Base-by-base conservation (phyloP, 2,329 filamentous ascomycete species). In the Apiospora hydei region DNA sequence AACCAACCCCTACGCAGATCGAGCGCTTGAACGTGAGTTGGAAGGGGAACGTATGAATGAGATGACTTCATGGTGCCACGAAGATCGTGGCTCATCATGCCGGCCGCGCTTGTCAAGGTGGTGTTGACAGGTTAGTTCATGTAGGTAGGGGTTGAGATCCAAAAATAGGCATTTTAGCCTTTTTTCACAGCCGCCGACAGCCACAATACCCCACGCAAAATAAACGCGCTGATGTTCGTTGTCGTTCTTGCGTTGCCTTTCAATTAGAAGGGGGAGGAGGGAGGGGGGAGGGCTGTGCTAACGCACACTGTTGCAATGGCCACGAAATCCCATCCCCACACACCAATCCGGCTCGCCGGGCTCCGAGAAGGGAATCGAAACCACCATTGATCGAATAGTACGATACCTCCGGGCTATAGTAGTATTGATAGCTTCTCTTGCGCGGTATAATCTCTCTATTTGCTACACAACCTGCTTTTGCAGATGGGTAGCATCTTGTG, bases 371-470 rank as follows among this genome's bases (percentile, higher is more conserved):
- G 51, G 26, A 8, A 41, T 64, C 57, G 53, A 64, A 64, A 64
- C 57, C 57, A 41, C 34, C 34, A 64, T 64, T 64, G 57, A 64
- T 64, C 8, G 57, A 64, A 64, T 64, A 64, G 57, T 34, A 61
- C 16, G 18, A 38, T 4, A 21, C 30, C 16, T 38, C 53, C 18
- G 21, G 34, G 30, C 57, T 64, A 64, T 64, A 64, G 57, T 64
- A 41, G 57, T 41, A 64, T 41, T 24, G 21, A n/a, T 10, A 11
- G 30, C 51, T 34, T 34, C 51, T 57, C 14, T 57, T 57, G 26
- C 51, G 26, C 21, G 26, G 51, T 57, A 24, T 18, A 34, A 4
- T 57, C 13, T 18, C 1, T 57, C 26, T 57, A 57, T 57, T 34
- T 18, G 30, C 53, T 61, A 38, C 53, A 61, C 38, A 61, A 61